These are phyloP conservation scores for Boletus sp. DNA, from an alignment of 1,284 basidiomycete genomes.

Conservation along the genomic window DNA sequence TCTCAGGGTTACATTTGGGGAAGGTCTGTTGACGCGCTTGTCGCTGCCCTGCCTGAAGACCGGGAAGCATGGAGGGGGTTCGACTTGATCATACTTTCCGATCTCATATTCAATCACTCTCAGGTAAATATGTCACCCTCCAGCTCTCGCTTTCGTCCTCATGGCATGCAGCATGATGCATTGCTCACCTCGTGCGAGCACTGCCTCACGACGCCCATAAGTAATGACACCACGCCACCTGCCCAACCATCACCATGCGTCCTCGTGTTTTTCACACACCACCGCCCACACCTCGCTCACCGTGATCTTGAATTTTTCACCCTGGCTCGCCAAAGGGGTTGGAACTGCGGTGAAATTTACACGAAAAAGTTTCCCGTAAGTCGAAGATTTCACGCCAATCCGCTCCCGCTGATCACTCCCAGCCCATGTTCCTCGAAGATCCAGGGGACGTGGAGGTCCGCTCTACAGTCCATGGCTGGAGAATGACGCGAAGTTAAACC, in stretches of 20 bases:
- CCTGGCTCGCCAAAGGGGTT: slow-evolving; percentile 63
- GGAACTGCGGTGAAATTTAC: slow-evolving; percentile 73
- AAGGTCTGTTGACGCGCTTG: slow-evolving; percentile 52
- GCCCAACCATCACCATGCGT: slow-evolving; percentile 46
- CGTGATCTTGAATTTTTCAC: slow-evolving; percentile 84
- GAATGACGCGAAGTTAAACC: slow-evolving; percentile 37
- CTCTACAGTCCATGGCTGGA: slow-evolving; percentile 78
- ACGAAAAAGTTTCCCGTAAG: slow-evolving; percentile 62
- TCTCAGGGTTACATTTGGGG: slow-evolving; percentile 90
- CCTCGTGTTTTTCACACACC: slow-evolving; percentile 91
- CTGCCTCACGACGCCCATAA: slow-evolving; percentile 29
- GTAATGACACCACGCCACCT: background rate
- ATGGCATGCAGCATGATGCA: slow-evolving; percentile 65
- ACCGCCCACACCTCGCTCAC: slow-evolving; percentile 80
- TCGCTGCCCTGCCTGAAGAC: slow-evolving; percentile 36
- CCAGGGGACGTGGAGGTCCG: slow-evolving; percentile 71
- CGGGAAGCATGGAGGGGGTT: slow-evolving; percentile 41
- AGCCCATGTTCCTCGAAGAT: slow-evolving; percentile 89
- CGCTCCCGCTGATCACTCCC: slow-evolving; percentile 3
- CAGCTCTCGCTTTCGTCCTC: background rate
- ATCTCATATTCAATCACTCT: slow-evolving; percentile 88
- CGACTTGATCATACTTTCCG: slow-evolving; percentile 85
- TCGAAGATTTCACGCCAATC: background rate
- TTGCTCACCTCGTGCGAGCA: slow-evolving; percentile 74
- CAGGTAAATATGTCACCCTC: slow-evolving; percentile 43